Conservation (phyloP, 2,329 filamentous ascomycete species). For the Clarireedia homoeocarpa region DNA sequence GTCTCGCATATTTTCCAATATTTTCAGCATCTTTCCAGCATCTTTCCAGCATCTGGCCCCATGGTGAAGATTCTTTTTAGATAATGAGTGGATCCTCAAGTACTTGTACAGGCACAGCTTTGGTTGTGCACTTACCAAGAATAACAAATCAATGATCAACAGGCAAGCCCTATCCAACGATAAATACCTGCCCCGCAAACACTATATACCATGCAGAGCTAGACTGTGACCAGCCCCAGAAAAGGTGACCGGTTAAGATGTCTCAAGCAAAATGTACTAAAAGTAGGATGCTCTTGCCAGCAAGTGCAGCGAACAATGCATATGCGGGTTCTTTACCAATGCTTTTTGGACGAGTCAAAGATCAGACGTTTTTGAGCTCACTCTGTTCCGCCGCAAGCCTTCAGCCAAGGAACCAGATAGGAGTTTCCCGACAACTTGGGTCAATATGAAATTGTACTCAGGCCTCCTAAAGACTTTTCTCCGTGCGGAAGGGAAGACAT, state of each 20-base stretch:
- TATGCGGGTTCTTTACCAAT: background rate
- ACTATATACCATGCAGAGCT: background rate
- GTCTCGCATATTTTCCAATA: background rate
- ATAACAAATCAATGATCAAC: background rate
- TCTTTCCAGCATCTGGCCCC: background rate
- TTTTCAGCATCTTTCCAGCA: background rate
- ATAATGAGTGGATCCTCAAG: conserved; percentile 1
- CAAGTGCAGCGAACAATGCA: conserved; percentile 4
- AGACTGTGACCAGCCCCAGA: background rate
- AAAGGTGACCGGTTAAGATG: background rate
- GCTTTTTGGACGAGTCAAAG: background rate
- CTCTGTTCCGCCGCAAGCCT: background rate
- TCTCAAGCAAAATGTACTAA: background rate
- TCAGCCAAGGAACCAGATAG: conserved; percentile 1
- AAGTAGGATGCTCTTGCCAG: background rate
- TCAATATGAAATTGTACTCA: background rate
- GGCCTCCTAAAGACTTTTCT: background rate
- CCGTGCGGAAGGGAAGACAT: background rate
- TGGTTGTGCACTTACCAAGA: background rate
- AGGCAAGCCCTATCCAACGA: background rate
- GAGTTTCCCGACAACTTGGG: background rate
- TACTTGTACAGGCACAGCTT: background rate
- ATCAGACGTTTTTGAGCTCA: background rate
- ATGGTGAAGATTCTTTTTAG: background rate
- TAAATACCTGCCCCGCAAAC: conserved; percentile 5